Evolutionary conservation across 208 protist genomes (phyloP).

Genomic region (Trypanosoma melophagium): DNA sequence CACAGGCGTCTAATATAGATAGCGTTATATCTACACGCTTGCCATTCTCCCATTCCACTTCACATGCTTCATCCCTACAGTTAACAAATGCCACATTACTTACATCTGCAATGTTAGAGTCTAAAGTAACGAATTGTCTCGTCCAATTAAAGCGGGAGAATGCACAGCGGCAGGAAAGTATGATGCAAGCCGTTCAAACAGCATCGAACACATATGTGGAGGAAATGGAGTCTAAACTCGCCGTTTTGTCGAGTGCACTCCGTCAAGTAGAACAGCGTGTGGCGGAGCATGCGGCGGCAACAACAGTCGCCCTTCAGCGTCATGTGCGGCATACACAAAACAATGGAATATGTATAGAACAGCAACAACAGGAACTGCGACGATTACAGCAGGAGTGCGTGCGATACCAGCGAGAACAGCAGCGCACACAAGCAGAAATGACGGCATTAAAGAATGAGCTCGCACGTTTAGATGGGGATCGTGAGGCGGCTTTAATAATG

Average conservation of each 20-base stretch:
- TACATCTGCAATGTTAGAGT: constrained; percentile 18
- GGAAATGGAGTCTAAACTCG: constrained; percentile 16
- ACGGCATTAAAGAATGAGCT: constrained; percentile 20
- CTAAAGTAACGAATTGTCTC: constrained; percentile 17
- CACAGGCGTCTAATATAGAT: no score
- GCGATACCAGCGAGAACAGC: background rate
- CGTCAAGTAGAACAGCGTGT: constrained; percentile 17
- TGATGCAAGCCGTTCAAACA: constrained; percentile 9
- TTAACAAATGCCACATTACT: constrained; percentile 28
- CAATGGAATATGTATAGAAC: background rate
- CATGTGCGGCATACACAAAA: background rate
- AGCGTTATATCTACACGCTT: no score
- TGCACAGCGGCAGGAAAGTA: background rate
- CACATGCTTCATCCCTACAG: background rate
- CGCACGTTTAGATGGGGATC: constrained; percentile 11
- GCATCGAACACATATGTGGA: constrained; percentile 2
- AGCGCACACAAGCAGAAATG: constrained; percentile 11
- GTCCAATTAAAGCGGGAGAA: background rate
- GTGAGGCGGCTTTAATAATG: constrained; percentile 1
- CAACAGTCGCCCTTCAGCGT: background rate
- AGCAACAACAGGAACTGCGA: background rate
- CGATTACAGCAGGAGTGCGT: constrained; percentile 7
- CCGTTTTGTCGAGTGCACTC: constrained; percentile 4
- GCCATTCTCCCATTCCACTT: background rate
- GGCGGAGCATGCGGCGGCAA: background rate